Conservation (phyloP, 2,329 filamentous ascomycete species). For the Cladophialophora chaetospira region DNA sequence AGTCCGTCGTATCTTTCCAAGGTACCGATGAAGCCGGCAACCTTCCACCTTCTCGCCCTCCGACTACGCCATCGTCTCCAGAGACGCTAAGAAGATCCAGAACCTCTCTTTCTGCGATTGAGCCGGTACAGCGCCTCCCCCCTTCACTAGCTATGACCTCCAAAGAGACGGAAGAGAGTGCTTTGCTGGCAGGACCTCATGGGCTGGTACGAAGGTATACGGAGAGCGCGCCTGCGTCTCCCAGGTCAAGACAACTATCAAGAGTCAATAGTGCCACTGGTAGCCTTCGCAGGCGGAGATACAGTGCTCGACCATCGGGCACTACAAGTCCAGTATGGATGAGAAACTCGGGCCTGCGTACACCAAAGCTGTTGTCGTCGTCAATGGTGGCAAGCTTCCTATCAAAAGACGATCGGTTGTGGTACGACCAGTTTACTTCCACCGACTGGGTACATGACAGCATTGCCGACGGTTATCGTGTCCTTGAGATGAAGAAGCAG, state of each 20-base stretch:
- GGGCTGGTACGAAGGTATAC: slow-evolving; percentile 15
- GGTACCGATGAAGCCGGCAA: slow-evolving; percentile 19
- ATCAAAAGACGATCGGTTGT: slow-evolving; percentile 81
- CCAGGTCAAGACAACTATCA: slow-evolving; percentile 26
- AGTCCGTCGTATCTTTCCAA: slow-evolving; percentile 28
- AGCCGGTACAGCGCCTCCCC: slow-evolving; percentile 19
- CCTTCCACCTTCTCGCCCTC: slow-evolving; percentile 1
- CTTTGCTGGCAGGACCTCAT: slow-evolving; percentile 21
- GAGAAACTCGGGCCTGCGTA: slow-evolving; percentile 28
- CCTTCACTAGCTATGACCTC: slow-evolving; percentile 23
- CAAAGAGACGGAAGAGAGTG: slow-evolving; percentile 20
- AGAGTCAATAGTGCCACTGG: slow-evolving; percentile 29
- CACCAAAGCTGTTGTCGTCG: slow-evolving; percentile 30
- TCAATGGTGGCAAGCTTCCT: slow-evolving; percentile 57
- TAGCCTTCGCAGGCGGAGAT: slow-evolving; percentile 27
- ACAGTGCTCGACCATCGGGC: slow-evolving; percentile 21
- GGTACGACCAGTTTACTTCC: slow-evolving; percentile 98
- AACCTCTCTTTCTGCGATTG: slow-evolving; percentile 19
- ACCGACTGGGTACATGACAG: slow-evolving; percentile 98
- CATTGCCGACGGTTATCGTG: slow-evolving; percentile 88
- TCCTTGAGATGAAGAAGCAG: slow-evolving; percentile 77
- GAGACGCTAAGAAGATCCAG: slow-evolving; percentile 6
- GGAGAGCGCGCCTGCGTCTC: slow-evolving; percentile 16
- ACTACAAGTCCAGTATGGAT: slow-evolving; percentile 25
- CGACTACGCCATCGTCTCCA: slow-evolving; percentile 19